These are phyloP conservation scores for Schoenoplectus triqueter DNA, from an alignment of 202 grass and related monocot genomes.

Conservation along the genomic window DNA sequence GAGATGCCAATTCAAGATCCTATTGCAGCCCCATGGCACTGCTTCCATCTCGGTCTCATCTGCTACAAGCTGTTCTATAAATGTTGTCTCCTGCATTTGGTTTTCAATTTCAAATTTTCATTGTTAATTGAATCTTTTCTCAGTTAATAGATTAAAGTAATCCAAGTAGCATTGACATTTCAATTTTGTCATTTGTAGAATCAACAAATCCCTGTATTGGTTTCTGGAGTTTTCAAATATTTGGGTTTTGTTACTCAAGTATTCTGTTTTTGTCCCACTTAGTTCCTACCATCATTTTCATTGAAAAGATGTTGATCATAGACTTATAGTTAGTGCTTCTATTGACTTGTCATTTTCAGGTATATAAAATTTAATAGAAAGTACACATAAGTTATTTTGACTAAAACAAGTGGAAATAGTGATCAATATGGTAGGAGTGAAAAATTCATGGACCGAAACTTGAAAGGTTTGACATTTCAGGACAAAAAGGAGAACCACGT, in stretches of 20 bases:
- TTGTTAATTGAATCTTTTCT: conserved; percentile 2
- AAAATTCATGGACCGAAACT: background rate
- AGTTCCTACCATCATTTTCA: conserved; percentile 5
- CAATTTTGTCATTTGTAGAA: background rate
- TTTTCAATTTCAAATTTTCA: conserved; percentile 14
- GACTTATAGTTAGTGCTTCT: background rate
- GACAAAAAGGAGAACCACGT: background rate
- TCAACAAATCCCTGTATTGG: background rate
- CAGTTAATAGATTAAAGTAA: background rate
- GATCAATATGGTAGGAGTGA: background rate
- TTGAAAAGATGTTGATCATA: background rate
- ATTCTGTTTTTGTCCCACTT: conserved; percentile 20
- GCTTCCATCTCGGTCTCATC: conserved; percentile 80
- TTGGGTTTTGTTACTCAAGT: background rate
- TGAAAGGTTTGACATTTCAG: background rate
- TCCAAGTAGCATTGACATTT: background rate
- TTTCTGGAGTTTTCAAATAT: background rate
- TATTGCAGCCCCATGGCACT: conserved; percentile 57
- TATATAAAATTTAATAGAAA: conserved; percentile 12
- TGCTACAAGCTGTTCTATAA: conserved; percentile 67
- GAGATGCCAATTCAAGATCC: conserved; percentile 68
- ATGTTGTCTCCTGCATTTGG: conserved; percentile 50
- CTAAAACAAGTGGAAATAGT: background rate
- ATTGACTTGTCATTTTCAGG: background rate
- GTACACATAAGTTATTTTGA: background rate